A percentile compares a stretch with the other conserved stretches of the same genome.
Evolutionary conservation across 345 rosid species (phyloP).

Genomic region (Ceriops decandra): DNA sequence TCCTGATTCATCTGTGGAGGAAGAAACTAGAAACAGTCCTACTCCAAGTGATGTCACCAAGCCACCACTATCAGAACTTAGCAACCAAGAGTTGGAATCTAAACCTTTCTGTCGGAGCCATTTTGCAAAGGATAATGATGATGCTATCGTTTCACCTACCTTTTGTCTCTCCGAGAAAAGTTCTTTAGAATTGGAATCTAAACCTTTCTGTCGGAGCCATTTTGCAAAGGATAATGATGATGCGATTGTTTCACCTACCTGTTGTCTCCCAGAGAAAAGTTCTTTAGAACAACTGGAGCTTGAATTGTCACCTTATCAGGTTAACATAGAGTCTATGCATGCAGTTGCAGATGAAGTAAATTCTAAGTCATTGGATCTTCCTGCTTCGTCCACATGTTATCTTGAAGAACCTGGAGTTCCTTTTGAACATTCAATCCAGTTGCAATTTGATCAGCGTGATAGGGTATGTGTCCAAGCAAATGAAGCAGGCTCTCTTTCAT

Average conservation of each 20-base stretch:
- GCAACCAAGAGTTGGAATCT: conserved; percentile 31
- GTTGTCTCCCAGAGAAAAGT: conserved; percentile 29
- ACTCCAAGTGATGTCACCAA: conserved; percentile 3
- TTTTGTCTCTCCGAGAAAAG: conserved; percentile 28
- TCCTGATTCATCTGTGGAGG: conserved; percentile 14
- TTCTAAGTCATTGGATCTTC: conserved; percentile 18
- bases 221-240: conserved; percentile 26
- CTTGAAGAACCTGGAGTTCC: background rate
- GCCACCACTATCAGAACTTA: conserved; percentile 27
- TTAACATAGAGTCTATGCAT: background rate
- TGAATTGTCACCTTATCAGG: conserved; percentile 8
- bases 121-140: conserved; percentile 26
- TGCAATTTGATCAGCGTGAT: background rate
- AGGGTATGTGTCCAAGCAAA: conserved; percentile 11
- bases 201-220: conserved; percentile 26
- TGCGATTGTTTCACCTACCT: conserved; percentile 21
- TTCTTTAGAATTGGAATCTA: conserved; percentile 31
- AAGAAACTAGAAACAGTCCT: conserved; percentile 10
- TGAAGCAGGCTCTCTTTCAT: conserved; percentile 30
- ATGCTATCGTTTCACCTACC: conserved; percentile 23
- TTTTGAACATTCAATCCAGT: background rate
- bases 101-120: conserved; percentile 25
- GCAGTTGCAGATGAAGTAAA: conserved; percentile 26
- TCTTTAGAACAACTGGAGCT: conserved; percentile 17
- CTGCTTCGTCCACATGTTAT: background rate